A percentile compares a stretch with the other conserved stretches of the same genome.
These are phyloP conservation scores for Dictyophora rubrovolvata DNA, from an alignment of 768 basidiomycete genomes.

Conservation along the genomic window DNA sequence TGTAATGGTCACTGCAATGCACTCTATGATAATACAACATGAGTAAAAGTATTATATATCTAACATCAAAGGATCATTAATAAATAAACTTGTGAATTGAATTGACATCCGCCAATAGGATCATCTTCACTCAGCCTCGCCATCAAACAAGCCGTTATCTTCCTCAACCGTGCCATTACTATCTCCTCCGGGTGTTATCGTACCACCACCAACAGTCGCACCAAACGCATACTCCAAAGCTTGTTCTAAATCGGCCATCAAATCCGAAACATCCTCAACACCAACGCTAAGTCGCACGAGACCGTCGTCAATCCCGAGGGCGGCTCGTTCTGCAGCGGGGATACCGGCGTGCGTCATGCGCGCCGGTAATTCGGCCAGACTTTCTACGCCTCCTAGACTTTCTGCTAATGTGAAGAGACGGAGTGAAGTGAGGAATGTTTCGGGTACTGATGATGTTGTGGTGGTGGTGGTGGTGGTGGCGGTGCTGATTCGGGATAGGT, in stretches of 20 bases:
- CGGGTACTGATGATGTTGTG: constrained; percentile 27
- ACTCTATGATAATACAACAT: too few species aligned
- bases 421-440: constrained; percentile 55
- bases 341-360: constrained; percentile 84
- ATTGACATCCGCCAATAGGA: too few species aligned
- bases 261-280: constrained; percentile 78
- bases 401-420: constrained; percentile 76
- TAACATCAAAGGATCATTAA: too few species aligned
- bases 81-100: too few species aligned
- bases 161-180: too few species aligned
- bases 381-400: constrained; percentile 87
- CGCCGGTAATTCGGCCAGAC: constrained; percentile 76
- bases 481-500: constrained; percentile 26
- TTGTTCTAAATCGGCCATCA: constrained; percentile 59
- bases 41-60: too few species aligned
- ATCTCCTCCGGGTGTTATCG: not conserved
- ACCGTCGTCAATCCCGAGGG: constrained; percentile 68
- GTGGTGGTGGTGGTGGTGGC: constrained; percentile 17
- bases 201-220: not conserved
- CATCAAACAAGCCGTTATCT: too few species aligned
- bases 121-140: too few species aligned
- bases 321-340: constrained; percentile 52
- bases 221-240: constrained; percentile 42
- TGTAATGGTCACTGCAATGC: too few species aligned
- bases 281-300: constrained; percentile 78